Conservation (phyloP, 2,329 filamentous ascomycete genomes). For the Colletotrichum tanaceti region DNA sequence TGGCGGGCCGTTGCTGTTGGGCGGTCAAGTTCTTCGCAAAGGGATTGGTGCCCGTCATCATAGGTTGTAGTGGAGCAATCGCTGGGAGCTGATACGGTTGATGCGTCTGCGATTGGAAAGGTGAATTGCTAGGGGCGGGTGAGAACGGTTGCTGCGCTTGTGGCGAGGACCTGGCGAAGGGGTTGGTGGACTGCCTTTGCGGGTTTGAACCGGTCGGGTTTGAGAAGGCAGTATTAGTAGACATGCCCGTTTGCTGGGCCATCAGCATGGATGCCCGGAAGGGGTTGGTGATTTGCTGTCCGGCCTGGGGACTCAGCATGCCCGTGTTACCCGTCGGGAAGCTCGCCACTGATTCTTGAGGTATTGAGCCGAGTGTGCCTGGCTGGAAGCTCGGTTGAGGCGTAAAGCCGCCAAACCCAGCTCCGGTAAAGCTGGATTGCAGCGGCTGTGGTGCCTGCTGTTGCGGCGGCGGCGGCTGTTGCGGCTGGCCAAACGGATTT, state of each 20-base stretch:
- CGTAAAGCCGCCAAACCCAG: slow-evolving; percentile 86
- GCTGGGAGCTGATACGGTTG: slow-evolving; percentile 49
- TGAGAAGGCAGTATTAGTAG: slow-evolving; percentile 54
- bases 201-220: slow-evolving; percentile 52
- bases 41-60: slow-evolving; percentile 69
- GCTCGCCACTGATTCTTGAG: slow-evolving; percentile 65
- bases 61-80: slow-evolving; percentile 59
- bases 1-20: slow-evolving; percentile 58
- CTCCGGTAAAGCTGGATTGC: slow-evolving; percentile 70
- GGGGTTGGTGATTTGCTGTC: slow-evolving; percentile 82
- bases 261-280: slow-evolving; percentile 92
- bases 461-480: slow-evolving; percentile 51
- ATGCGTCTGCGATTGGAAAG: slow-evolving; percentile 58
- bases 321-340: slow-evolving; percentile 62
- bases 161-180: slow-evolving; percentile 76
- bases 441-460: slow-evolving; percentile 52
- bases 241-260: slow-evolving; percentile 64
- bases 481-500: slow-evolving; percentile 48
- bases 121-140: slow-evolving; percentile 50
- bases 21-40: slow-evolving; percentile 62
- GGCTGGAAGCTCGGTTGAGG: slow-evolving; percentile 70
- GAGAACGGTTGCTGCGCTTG: slow-evolving; percentile 50
- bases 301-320: slow-evolving; percentile 55
- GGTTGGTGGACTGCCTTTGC: slow-evolving; percentile 80
- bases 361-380: slow-evolving; percentile 65